Conservation (phyloP, 306 rosid genomes). For the Vachellia pachyceras region DNA sequence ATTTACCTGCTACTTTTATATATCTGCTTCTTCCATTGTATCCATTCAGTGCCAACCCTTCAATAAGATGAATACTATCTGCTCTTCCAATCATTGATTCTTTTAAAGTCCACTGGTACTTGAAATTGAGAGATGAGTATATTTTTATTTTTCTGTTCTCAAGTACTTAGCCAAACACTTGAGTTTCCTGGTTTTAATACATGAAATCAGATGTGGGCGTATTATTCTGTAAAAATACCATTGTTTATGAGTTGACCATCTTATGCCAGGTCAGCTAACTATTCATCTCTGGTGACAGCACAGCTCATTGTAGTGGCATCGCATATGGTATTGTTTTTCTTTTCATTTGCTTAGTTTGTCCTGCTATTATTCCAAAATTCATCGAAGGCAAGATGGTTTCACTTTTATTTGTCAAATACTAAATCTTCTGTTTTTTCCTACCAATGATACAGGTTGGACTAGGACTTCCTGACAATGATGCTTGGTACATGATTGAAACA, state of each 20-base stretch:
- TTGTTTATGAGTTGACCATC: conserved; percentile 23
- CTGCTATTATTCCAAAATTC: conserved; percentile 16
- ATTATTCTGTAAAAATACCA: conserved; percentile 27
- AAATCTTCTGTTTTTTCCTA: conserved; percentile 25
- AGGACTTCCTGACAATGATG: conserved; percentile 91
- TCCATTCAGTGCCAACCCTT: neutral
- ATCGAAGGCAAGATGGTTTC: conserved; percentile 11
- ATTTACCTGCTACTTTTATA: neutral
- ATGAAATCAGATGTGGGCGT: conserved; percentile 21
- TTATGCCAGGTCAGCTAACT: conserved; percentile 77
- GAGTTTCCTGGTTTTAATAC: neutral
- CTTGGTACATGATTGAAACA: conserved; percentile 96
- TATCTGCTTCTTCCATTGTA: conserved; percentile 11
- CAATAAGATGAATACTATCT: neutral
- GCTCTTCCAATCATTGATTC: conserved; percentile 10
- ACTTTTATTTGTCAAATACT: conserved; percentile 20
- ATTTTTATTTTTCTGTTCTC: neutral
- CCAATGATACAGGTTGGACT: conserved; percentile 77
- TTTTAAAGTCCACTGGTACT: neutral
- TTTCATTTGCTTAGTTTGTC: conserved; percentile 31
- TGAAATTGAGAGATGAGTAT: neutral
- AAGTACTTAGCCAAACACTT: conserved; percentile 1
- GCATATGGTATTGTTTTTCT: conserved; percentile 77
- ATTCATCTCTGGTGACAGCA: conserved; percentile 85
- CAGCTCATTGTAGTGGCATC: conserved; percentile 84